phyloP scores from a whole-genome alignment of 2,329 filamentous ascomycete genomes.

The Stachybotrys echinatus region DNA sequence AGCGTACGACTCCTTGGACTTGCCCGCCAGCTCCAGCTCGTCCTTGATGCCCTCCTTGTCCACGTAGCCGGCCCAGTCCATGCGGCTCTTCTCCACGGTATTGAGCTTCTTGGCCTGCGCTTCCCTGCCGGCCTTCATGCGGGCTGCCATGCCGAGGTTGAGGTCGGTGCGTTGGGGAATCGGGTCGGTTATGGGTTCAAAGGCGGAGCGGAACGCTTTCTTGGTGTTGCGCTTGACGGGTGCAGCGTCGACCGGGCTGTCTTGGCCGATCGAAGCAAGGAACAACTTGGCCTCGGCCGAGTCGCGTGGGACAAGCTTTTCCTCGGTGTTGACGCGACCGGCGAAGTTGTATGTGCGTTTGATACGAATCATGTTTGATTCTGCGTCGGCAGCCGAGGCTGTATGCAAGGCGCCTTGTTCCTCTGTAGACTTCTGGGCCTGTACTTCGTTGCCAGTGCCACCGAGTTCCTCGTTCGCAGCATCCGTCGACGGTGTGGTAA shows the following conservation, averaged over 20 bases:
- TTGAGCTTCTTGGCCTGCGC: constrained; percentile 60
- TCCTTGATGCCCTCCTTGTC: constrained; percentile 67
- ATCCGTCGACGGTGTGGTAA: constrained; percentile 2
- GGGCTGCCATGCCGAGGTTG: constrained; percentile 48
- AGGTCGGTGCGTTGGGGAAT: constrained; percentile 46
- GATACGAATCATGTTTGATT: constrained; percentile 51
- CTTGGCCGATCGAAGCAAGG: constrained; percentile 43
- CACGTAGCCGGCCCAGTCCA: constrained; percentile 69
- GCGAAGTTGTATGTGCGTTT: constrained; percentile 72
- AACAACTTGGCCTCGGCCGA: constrained; percentile 63
- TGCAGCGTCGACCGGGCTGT: constrained; percentile 17
- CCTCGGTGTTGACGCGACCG: constrained; percentile 65
- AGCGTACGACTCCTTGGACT: constrained; percentile 59
- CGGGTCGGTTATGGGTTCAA: constrained; percentile 50
- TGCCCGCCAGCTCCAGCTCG: constrained; percentile 59
- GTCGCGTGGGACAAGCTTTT: constrained; percentile 60
- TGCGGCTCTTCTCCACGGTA: constrained; percentile 65
- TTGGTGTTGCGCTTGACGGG: constrained; percentile 39
- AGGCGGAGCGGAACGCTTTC: constrained; percentile 55
- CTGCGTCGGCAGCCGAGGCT: constrained; percentile 10
- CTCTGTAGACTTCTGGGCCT: constrained; percentile 3
- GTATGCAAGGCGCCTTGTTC: neutral
- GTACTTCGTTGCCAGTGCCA: constrained; percentile 7
- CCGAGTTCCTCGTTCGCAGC: constrained; percentile 1
- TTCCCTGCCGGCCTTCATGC: constrained; percentile 41